Base-by-base conservation (phyloP, 345 rosid species). In the Populus simonii region DNA sequence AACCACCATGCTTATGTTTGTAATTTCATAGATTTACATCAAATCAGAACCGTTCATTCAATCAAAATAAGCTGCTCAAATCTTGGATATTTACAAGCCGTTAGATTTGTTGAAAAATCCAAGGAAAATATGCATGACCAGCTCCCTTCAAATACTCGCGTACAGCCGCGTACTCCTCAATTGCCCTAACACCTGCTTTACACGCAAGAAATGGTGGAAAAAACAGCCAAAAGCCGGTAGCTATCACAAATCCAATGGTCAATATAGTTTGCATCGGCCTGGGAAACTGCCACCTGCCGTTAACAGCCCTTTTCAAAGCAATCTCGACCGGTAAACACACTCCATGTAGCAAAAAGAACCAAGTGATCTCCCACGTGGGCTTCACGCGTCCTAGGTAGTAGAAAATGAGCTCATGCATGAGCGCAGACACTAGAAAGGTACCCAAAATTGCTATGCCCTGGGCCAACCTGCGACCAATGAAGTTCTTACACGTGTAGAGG, bases 151-250 rank as follows among this genome's bases (percentile, higher is more conserved):
- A 11, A 47, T 43, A 62, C 27, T 3, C 3, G 36, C 43, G 22
- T 0, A 71, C 15, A 9, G 75, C 80, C 3, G 11, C 71, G 33
- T 29, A 47, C 80, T 77, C 80, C 15, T 20, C 18, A 13, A 23
- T 20, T 38, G 63, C 41, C 63, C 75, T 78, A 22, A 27, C 80
- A 33, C 36, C 47, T 25, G 72, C 68, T n/a, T 77, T 80, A 41
- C 83, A 71, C 27, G 76, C 74, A 0, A 22, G 7, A 55, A 90
- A 66, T 15, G 77, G 83, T 0, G 94, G 94, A 8, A 86, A 57
- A 78, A 90, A 89, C 62, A 89, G 57, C 90, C 92, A 85, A 74
- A 75, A 74, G 1, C 67, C 74, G 1, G 89, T 85, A 22, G 17
- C 71, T 79, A 80, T 72, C 66, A 89, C 85, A 66, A 90, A 87